These are phyloP conservation scores for Choricystis sp. DNA, from an alignment of 139 green algal species.

Conservation along the genomic window DNA sequence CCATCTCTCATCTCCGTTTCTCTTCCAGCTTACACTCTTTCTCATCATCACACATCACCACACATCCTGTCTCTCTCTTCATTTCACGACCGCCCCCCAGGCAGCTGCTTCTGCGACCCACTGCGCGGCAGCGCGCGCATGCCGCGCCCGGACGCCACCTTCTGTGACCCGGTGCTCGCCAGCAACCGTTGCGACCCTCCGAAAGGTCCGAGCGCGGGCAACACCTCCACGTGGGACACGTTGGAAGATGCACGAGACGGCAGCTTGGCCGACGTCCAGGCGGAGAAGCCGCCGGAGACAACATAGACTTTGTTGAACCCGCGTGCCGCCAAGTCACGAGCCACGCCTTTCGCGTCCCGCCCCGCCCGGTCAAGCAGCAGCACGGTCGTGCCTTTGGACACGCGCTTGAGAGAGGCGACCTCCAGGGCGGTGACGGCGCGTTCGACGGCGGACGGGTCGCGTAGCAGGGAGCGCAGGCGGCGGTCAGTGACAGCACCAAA, in stretches of 20 bases:
- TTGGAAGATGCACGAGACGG: constrained; percentile 36
- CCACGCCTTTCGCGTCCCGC: constrained; percentile 37
- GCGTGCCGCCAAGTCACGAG: constrained; percentile 37
- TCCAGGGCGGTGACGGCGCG: constrained; percentile 46
- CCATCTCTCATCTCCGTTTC: too few species aligned
- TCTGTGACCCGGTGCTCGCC: too few species aligned
- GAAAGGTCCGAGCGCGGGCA: constrained; percentile 11
- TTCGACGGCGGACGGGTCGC: constrained; percentile 28
- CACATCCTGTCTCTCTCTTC: too few species aligned
- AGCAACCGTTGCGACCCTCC: background rate
- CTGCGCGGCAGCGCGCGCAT: too few species aligned
- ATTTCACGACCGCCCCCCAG: too few species aligned
- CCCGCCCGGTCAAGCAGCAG: constrained; percentile 67
- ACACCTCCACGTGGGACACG: constrained; percentile 24
- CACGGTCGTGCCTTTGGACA: constrained; percentile 40
- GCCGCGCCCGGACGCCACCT: too few species aligned
- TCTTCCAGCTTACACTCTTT: too few species aligned
- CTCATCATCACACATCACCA: too few species aligned
- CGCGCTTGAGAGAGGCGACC: constrained; percentile 50
- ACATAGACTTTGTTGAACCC: constrained; percentile 51
- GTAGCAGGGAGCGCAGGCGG: constrained; percentile 48
- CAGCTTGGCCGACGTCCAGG: constrained; percentile 40
- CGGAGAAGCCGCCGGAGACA: constrained; percentile 43
- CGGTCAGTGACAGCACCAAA: constrained; percentile 44
- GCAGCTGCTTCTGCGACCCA: too few species aligned